Base-by-base conservation (phyloP, 1,139 yeast species). In the Meyerozyma carpophila region DNA sequence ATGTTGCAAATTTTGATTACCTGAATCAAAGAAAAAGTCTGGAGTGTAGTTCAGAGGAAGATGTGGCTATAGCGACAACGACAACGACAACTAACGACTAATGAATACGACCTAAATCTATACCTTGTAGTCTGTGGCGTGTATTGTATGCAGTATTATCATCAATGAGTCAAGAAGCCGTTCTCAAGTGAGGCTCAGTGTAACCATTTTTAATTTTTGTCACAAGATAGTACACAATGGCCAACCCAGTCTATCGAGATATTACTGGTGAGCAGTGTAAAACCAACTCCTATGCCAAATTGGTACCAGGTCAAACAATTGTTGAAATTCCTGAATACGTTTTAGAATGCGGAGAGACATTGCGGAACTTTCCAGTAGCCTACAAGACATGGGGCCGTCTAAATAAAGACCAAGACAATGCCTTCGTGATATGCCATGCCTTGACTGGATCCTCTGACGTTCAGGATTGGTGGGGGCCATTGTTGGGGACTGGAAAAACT, bases 381-480 rank as follows among this genome's bases (percentile, higher is more conserved):
- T 93, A 87, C 67, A 93, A 93, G 63, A 85, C 96, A 0, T 93
- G 98, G 97, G 98, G 98, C 3, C 72, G 75, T 46, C 70, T 91
- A 42, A 88, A 88, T 57, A 76, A 68, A 8, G 68, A 65, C 5
- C 79, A 75, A 8, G 82, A 83, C 53, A 93, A 93, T 59, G 91
- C 83, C 46, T 68, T 93, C 68, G 81, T 93, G 28, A 86, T 93
- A 16, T 88, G 96, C 55, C 98, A 93, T 68, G 98, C 98, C 0
- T 71, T 93, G 47, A 90, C 98, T 0, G 98, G 98, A 0, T 88
- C 96, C 0, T 79, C 96, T 0, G 98, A 93, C 59, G 96, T 91
- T 16, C 79, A 85, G 40, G 98, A 93, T 59, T 93, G 98, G 98
- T 88, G 98, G 98, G 98, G 98, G 0, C 98, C 98, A 0, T 66